Evolutionary conservation across 345 rosid species (phyloP).

Genomic region (Linum lewisii): DNA sequence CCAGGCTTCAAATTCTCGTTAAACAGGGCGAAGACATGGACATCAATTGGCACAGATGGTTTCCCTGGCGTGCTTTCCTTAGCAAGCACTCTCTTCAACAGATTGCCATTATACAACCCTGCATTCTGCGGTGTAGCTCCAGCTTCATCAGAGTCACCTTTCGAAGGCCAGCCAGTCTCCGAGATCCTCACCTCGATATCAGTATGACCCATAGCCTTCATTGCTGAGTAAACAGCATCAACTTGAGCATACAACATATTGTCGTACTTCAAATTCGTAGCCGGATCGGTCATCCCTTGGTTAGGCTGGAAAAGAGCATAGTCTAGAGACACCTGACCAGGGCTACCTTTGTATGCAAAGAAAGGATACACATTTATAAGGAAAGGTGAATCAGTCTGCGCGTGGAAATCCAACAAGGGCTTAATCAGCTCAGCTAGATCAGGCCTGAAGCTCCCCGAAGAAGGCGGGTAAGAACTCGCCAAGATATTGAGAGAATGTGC

Average conservation of each 20-base stretch:
- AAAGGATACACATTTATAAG: constrained; percentile 83
- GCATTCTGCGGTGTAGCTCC: constrained; percentile 84
- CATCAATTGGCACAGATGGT: constrained; percentile 58
- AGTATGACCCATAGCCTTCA: constrained; percentile 56
- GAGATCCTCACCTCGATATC: constrained; percentile 61
- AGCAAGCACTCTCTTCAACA: constrained; percentile 39
- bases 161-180: constrained; percentile 99
- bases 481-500: constrained; percentile 64
- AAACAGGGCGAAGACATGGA: constrained; percentile 78
- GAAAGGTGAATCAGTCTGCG: constrained; percentile 61
- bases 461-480: constrained; percentile 60
- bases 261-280: constrained; percentile 60
- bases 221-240: constrained; percentile 81
- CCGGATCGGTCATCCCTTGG: constrained; percentile 46
- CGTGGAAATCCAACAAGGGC: constrained; percentile 49
- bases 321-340: constrained; percentile 41
- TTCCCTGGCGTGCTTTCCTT: constrained; percentile 74
- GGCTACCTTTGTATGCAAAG: constrained; percentile 65
- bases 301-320: constrained; percentile 78
- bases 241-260: constrained; percentile 94
- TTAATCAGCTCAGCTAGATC: constrained; percentile 44
- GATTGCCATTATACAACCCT: constrained; percentile 56
- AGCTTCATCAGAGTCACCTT: constrained; percentile 58
- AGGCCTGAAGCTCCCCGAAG: constrained; percentile 50
- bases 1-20: constrained; percentile 87